A percentile compares a stretch with the other conserved stretches of the same genome.
phyloP scores from a whole-genome alignment of 345 rosid species.

The Dipteronia dyeriana region DNA sequence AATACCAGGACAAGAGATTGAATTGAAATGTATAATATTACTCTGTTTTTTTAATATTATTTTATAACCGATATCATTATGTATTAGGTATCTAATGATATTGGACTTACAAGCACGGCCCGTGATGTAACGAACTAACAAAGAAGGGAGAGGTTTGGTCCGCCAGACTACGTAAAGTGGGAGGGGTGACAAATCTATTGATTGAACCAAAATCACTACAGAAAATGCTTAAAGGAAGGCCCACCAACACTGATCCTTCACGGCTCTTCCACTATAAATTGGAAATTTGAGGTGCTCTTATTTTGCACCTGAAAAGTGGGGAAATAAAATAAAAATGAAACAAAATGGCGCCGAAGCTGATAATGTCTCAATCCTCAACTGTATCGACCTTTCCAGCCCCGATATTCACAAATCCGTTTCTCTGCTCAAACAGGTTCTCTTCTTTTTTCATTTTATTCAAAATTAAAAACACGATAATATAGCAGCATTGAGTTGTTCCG shows the following conservation, averaged over 20 bases:
- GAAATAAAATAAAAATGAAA: slow-evolving; percentile 1
- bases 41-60: too few species aligned
- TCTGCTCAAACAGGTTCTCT: slow-evolving; percentile 55
- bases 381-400: slow-evolving; percentile 57
- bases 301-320: neutral
- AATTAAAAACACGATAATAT: neutral
- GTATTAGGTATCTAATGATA: too few species aligned
- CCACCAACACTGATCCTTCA: neutral
- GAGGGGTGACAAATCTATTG: too few species aligned
- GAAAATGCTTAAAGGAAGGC: too few species aligned
- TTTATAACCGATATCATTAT: too few species aligned
- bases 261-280: neutral
- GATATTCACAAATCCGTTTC: slow-evolving; percentile 45
- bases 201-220: too few species aligned
- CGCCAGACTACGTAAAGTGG: too few species aligned
- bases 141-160: too few species aligned
- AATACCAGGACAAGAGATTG: too few species aligned
- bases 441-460: neutral
- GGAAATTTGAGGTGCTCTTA: neutral
- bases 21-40: too few species aligned
- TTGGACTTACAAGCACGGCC: too few species aligned
- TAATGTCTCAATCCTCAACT: slow-evolving; percentile 47
- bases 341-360: slow-evolving; percentile 17
- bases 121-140: too few species aligned
- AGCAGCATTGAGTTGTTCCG: neutral